Percentiles rank a stretch among this genome's conserved stretches.
Conservation (phyloP, 371 early-diverging fungal species). For the Syncephalastrum monosporum region DNA sequence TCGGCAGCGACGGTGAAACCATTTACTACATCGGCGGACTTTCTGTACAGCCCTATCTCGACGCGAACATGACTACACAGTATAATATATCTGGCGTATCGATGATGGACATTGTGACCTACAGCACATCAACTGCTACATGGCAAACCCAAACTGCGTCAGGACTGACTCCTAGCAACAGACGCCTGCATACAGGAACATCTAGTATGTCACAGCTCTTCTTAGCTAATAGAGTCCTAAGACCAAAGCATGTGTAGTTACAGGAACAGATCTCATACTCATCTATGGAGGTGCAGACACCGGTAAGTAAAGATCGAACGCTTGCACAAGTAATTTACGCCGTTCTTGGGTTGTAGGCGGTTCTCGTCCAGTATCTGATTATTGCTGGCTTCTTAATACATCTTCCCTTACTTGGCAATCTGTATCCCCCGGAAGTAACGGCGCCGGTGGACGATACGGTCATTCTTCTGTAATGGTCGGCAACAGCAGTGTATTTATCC, state of each 20-base stretch:
- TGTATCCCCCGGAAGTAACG: conserved; percentile 3
- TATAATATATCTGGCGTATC: not conserved
- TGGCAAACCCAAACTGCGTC: not conserved
- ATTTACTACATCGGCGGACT: conserved; percentile 10
- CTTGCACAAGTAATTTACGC: not conserved
- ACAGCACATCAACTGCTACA: not conserved
- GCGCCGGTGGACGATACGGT: conserved; percentile 13
- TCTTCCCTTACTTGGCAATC: conserved; percentile 7
- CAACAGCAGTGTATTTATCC: conserved; percentile 7
- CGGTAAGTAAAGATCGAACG: not conserved
- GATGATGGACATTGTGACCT: conserved; percentile 4
- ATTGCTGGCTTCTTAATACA: conserved; percentile 15
- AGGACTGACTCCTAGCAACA: not conserved
- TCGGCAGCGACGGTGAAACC: conserved; percentile 3
- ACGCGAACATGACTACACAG: not conserved
- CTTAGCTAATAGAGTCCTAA: not conserved
- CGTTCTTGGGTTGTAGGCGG: conserved; percentile 1
- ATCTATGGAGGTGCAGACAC: conserved; percentile 6
- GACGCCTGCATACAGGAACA: conserved; percentile 9
- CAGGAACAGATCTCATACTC: conserved; percentile 3
- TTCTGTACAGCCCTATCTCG: not conserved
- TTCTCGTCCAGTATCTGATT: conserved; percentile 4
- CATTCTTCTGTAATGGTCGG: conserved; percentile 6
- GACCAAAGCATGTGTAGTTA: not conserved
- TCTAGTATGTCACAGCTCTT: not conserved